Base-by-base conservation (phyloP, 169 alveolate genomes). In the Eimeria praecox region DNA sequence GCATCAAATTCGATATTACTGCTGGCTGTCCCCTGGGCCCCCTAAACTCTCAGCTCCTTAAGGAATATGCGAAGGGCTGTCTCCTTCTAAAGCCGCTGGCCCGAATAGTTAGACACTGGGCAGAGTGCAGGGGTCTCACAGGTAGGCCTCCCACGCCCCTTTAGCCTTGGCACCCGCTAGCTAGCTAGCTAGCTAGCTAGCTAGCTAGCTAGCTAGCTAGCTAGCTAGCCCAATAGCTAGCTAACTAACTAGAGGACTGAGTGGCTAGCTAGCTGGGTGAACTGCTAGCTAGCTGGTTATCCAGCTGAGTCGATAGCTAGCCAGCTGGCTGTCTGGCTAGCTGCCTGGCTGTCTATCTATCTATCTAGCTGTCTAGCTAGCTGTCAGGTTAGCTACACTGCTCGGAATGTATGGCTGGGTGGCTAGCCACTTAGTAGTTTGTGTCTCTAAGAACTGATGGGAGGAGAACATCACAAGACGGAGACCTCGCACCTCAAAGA, bases 111-210 rank as follows among this genome's bases (percentile, higher is more conserved):
- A 10, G 69, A 12, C 89, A 78, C 38, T 78, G 89, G 89, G 89
- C 89, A 78, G 89, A 78, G 27, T 78, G 89, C 42, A 78, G 89
- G 66, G 89, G 89, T 1, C 62, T 78, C 16, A 78, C 89, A 78
- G 89, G 89, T 78, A 42, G 22, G 89, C 89, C 6, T 69, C 80
- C 27, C 24, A 8, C 38, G n/a, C 78, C 38, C 16, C 2, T 66
- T 9, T 30, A 8, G 8, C 3, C 20, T 66, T 66, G n/a, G 6
- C 8, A 6, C 44, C 22, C 18, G n/a, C 27, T 24, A 14, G n/a
- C 8, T 16, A 16, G 30, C 83, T 40, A 73, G 83, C 83, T 73
- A 73, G 83, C 83, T 38, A 38, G 52, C 56, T 35, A 73, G 5
- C 22, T 69, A 22, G 80, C 44, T 35, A 30, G 49, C 22, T 0